Base-by-base conservation (phyloP, 2,329 filamentous ascomycete genomes). In the Ilyonectria destructans region DNA sequence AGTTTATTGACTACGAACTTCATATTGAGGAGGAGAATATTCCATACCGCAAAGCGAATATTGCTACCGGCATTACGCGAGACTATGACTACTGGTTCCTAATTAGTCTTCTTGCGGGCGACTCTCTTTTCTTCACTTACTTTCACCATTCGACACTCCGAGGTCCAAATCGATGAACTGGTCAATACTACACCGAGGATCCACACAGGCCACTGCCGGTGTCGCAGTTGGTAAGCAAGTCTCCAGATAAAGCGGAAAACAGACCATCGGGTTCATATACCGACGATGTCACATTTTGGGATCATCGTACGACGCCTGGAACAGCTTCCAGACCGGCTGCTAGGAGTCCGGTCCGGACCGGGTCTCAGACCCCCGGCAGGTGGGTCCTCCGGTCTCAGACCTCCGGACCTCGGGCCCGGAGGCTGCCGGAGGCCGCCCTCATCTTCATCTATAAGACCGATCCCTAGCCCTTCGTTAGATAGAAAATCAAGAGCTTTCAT, bases 81-180 rank as follows among this genome's bases (percentile, higher is more conserved):
- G 33, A 56, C 29, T 33, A 56, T 56, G 2, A 56, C 52, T 33
- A 56, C 52, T 56, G 19, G 31, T 54, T 33, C 29, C 9, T 19
- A 12, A 21, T 54, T 54, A 54, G 51, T n/a, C 33, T 37, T n/a
- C 31, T 37, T 37, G 35, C 51, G 26, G 29, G 29, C 33, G 15
- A 35, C n/a, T 17, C 51, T 54, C 26, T 37, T 35, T 31, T 54
- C 31, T n/a, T 54, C n/a, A 56, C 52, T 56, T 56, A 56, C 52
- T 56, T 35, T 56, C 52, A 23, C 52, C 52, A n/a, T n/a, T 56
- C 29, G 15, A 23, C 10, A n/a, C 23, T 35, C 52, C 52, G 19
- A 56, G n/a, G 8, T 56, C 37, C 52, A 56, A 23, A 19, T 56
- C 35, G 35, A 56, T 56, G 33, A 56, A 56, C 15, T 43, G 37